Conservation (phyloP, 2,329 filamentous ascomycete genomes). For the Gaeumannomyces sp. region DNA sequence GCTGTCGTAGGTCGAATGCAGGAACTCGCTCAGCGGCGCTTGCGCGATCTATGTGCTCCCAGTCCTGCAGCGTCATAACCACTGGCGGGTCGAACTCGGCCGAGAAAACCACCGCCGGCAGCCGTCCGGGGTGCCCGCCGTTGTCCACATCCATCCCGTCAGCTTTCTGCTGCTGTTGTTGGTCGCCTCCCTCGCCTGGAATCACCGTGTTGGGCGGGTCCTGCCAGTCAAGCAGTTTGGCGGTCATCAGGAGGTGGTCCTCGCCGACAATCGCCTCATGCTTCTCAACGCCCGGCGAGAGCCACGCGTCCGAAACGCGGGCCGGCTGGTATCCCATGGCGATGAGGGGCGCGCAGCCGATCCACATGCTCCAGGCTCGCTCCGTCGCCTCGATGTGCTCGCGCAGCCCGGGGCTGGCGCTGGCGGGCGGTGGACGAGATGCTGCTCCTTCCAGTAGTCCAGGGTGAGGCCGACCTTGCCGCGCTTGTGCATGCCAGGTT, state of each 20-base stretch:
- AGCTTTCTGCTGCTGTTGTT: constrained; percentile 32
- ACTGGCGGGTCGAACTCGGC: constrained; percentile 70
- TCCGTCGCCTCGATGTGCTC: constrained; percentile 33
- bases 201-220: constrained; percentile 59
- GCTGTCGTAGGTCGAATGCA: constrained; percentile 48
- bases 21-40: constrained; percentile 30
- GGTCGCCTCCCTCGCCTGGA: constrained; percentile 44
- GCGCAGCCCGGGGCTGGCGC: constrained; percentile 24
- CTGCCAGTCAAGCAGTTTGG: constrained; percentile 57
- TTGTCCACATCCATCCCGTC: constrained; percentile 13
- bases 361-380: constrained; percentile 59
- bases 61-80: constrained; percentile 58
- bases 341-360: constrained; percentile 54
- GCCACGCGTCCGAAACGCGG: constrained; percentile 68
- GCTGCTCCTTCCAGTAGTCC: constrained; percentile 70
- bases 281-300: constrained; percentile 61
- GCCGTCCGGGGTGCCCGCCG: constrained; percentile 32
- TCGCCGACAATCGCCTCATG: constrained; percentile 38
- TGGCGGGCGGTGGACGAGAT: constrained; percentile 30
- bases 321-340: constrained; percentile 48
- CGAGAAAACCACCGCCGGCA: constrained; percentile 68
- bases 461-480: constrained; percentile 62
- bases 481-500: constrained; percentile 63
- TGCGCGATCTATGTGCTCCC: constrained; percentile 52
- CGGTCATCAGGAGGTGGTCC: constrained; percentile 22